Evolutionary conservation across 305 asterid genomes (phyloP).

Genomic region (Fraxinus latifolia): DNA sequence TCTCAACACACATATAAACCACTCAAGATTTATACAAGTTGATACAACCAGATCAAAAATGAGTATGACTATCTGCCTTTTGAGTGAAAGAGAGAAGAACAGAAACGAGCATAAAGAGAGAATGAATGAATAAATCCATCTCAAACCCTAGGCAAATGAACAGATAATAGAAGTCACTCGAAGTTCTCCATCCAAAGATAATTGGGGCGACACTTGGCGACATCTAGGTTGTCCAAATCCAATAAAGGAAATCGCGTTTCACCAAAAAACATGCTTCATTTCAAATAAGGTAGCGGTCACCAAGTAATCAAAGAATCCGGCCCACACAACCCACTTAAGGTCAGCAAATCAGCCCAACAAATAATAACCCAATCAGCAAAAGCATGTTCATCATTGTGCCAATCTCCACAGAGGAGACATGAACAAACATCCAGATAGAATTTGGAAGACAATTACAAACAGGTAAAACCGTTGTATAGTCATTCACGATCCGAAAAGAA

Average conservation of each 20-base stretch:
- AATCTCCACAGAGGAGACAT: neutral
- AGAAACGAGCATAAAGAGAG: neutral
- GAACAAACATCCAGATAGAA: neutral
- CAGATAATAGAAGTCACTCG: neutral
- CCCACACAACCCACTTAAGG: neutral
- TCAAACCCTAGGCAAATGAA: neutral
- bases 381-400: neutral
- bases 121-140: neutral
- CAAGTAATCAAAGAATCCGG: neutral
- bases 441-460: neutral
- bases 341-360: too few relatives aligned
- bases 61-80: neutral
- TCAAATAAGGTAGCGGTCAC: neutral
- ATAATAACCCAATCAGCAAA: neutral
- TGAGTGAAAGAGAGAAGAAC: neutral
- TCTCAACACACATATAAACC: neutral
- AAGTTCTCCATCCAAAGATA: neutral
- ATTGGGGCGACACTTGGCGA: neutral
- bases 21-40: neutral
- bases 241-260: neutral
- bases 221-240: neutral
- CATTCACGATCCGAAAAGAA: neutral
- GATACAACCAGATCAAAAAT: neutral
- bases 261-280: neutral
- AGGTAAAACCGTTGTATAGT: neutral